Conservation (phyloP, 495 filamentous ascomycete genomes). For the Poronia punctata region DNA sequence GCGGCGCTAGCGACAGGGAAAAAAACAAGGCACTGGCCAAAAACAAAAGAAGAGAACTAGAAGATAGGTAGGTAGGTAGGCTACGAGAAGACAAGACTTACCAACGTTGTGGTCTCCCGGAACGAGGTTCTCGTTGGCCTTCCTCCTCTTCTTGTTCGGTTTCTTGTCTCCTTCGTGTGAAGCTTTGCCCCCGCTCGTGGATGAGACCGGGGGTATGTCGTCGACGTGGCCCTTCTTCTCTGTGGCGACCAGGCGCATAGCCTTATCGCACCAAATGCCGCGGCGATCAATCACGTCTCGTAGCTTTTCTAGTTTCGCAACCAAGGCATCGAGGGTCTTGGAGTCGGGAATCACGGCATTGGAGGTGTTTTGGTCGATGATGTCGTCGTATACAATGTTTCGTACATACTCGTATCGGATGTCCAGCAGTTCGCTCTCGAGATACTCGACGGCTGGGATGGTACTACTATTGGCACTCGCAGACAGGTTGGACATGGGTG, state of each 20-base stretch:
- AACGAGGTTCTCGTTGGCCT: conserved; percentile 44
- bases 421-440: conserved; percentile 59
- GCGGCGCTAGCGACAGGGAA: too few relatives aligned
- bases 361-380: conserved; percentile 58
- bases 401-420: conserved; percentile 44
- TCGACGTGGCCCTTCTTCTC: conserved; percentile 53
- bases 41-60: not conserved
- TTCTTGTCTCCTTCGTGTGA: conserved; percentile 36
- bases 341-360: conserved; percentile 65
- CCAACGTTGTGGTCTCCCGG: conserved; percentile 64
- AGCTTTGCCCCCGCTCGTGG: conserved; percentile 35
- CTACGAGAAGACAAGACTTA: conserved; percentile 35
- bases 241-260: conserved; percentile 62
- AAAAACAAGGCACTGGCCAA: too few relatives aligned
- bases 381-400: conserved; percentile 60
- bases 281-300: conserved; percentile 58
- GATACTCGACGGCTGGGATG: conserved; percentile 46
- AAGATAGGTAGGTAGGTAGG: not conserved
- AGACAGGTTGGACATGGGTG: conserved; percentile 59
- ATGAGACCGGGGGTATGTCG: conserved; percentile 37
- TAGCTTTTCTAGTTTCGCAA: conserved; percentile 59
- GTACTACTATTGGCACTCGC: conserved; percentile 38
- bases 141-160: conserved; percentile 53
- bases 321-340: conserved; percentile 60
- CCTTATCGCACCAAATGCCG: conserved; percentile 57